A percentile compares a stretch with the other conserved stretches of the same genome.
Evolutionary conservation across 352 stramenopile genomes (phyloP).

Genomic region (Globisporangium cederbergense): DNA sequence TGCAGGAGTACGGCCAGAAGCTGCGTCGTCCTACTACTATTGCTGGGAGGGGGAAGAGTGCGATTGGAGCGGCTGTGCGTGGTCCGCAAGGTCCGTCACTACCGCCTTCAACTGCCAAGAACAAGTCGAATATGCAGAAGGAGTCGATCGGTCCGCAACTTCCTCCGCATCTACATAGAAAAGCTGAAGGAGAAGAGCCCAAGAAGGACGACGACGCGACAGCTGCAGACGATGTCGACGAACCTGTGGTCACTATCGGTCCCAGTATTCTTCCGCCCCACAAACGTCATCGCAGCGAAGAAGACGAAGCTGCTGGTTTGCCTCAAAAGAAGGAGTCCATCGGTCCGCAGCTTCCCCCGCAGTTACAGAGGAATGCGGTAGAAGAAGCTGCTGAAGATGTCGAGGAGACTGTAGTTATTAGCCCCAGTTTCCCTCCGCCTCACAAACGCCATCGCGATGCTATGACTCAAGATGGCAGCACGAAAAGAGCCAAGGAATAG

Average conservation of each 20-base stretch:
- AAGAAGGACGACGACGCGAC: neutral
- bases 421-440: slow-evolving; percentile 9
- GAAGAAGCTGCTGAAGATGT: neutral
- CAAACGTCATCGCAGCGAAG: slow-evolving; percentile 9
- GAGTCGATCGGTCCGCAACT: slow-evolving; percentile 59
- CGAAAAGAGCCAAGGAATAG: neutral
- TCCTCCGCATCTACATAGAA: slow-evolving; percentile 29
- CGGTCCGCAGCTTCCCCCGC: slow-evolving; percentile 52
- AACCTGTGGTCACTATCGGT: slow-evolving; percentile 1
- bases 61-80: neutral
- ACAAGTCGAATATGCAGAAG: slow-evolving; percentile 3
- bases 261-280: slow-evolving; percentile 4
- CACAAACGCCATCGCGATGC: slow-evolving; percentile 9
- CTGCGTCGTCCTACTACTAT: slow-evolving; percentile 27
- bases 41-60: slow-evolving; percentile 6
- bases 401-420: neutral
- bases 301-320: neutral
- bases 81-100: slow-evolving; percentile 15
- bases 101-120: slow-evolving; percentile 9
- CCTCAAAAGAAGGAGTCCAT: slow-evolving; percentile 26
- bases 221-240: neutral
- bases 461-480: slow-evolving; percentile 1
- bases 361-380: slow-evolving; percentile 20
- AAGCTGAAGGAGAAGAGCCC: slow-evolving; percentile 3
- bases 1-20: slow-evolving; percentile 51